Conservation (phyloP, 2,329 filamentous ascomycete species). For the Fusarium pseudonygamai region DNA sequence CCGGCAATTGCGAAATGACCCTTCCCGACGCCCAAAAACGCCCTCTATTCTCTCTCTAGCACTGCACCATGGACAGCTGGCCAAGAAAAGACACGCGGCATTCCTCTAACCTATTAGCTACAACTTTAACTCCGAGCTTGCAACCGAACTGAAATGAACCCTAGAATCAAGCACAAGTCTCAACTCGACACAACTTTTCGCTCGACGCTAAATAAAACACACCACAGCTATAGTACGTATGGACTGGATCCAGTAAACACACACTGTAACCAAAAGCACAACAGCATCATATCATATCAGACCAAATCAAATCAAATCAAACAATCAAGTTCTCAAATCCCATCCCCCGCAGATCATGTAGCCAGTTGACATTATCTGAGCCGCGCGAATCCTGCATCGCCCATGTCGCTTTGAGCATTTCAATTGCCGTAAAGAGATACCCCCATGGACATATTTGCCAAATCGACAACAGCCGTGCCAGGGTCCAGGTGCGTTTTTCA, state of each 20-base stretch:
- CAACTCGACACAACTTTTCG: slow-evolving; percentile 24
- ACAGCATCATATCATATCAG: background rate
- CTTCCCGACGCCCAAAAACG: slow-evolving; percentile 7
- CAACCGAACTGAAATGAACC: slow-evolving; percentile 13
- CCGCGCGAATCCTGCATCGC: slow-evolving; percentile 51
- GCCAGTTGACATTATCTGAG: slow-evolving; percentile 49
- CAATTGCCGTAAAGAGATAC: slow-evolving; percentile 60
- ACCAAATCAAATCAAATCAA: slow-evolving; percentile 35
- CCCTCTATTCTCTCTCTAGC: slow-evolving; percentile 22
- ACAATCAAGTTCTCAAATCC: slow-evolving; percentile 59
- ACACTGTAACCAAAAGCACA: slow-evolving; percentile 5
- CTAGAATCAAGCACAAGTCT: slow-evolving; percentile 21
- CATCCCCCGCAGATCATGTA: slow-evolving; percentile 54
- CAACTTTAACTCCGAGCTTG: slow-evolving; percentile 15
- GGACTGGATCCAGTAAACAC: slow-evolving; percentile 17
- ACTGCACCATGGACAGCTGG: slow-evolving; percentile 22
- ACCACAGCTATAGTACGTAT: slow-evolving; percentile 8
- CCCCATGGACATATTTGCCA: slow-evolving; percentile 60
- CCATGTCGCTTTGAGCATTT: slow-evolving; percentile 60
- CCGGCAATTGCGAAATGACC: slow-evolving; percentile 16
- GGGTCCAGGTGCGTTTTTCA: slow-evolving; percentile 60
- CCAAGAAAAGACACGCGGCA: slow-evolving; percentile 17
- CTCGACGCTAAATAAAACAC: slow-evolving; percentile 19
- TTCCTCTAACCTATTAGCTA: slow-evolving; percentile 22
- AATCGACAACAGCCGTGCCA: slow-evolving; percentile 57